A percentile compares a stretch with the other conserved stretches of the same genome.
These are phyloP conservation scores for Leptodontidium sp. DNA, from an alignment of 2,329 filamentous ascomycete genomes.

Conservation along the genomic window DNA sequence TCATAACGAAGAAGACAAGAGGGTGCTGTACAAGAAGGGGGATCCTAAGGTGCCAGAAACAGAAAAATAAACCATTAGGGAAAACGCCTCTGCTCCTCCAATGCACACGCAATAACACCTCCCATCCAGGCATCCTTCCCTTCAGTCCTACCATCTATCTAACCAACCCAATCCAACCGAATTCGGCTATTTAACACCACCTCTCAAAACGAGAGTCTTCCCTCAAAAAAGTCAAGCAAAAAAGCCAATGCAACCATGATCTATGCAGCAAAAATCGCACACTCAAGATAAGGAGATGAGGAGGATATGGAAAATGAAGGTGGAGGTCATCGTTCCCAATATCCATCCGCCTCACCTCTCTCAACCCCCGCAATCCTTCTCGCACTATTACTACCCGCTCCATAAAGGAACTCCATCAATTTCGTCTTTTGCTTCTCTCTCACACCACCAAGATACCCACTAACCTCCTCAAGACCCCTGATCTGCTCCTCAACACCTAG, in stretches of 20 bases:
- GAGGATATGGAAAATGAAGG: neutral
- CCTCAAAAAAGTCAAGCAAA: neutral
- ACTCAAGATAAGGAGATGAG: neutral
- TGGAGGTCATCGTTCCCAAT: conserved; percentile 21
- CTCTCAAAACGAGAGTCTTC: neutral
- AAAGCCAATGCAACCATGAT: neutral
- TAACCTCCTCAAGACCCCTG: conserved; percentile 79
- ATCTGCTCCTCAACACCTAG: conserved; percentile 87
- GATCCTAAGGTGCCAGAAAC: neutral
- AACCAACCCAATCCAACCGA: neutral
- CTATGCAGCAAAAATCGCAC: neutral
- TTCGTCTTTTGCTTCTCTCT: conserved; percentile 83
- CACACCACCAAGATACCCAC: conserved; percentile 78
- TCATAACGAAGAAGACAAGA: neutral
- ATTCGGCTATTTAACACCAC: conserved; percentile 1
- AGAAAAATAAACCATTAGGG: neutral
- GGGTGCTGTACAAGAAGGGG: conserved; percentile 13
- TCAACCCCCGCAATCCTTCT: conserved; percentile 18
- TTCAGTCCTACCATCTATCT: neutral
- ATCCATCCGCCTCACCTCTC: conserved; percentile 21
- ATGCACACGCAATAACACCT: conserved; percentile 1
- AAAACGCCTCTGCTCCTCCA: conserved; percentile 3
- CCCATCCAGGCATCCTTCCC: neutral
- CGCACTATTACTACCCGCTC: conserved; percentile 43
- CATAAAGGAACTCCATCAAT: conserved; percentile 82